Evolutionary conservation across 2,329 filamentous ascomycete genomes (phyloP), one percentile per base, ranked within the genome.

Genomic region (Exutisphaerella laricina): DNA sequence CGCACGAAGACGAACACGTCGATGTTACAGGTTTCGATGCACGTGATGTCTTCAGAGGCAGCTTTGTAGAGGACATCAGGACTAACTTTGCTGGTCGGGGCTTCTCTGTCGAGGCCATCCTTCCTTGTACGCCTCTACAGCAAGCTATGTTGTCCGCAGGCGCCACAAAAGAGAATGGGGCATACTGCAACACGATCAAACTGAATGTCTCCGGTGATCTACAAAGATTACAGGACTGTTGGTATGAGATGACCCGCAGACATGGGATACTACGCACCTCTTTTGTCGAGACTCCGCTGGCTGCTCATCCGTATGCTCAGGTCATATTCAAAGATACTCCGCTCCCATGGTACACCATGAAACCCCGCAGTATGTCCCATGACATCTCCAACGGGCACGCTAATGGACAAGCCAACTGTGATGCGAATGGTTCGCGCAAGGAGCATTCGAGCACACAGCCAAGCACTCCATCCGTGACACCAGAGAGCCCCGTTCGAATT

Each of bases 121-220:
- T 89, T 4, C 88, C 88, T 1, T 95, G 89, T 59, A 94, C 88
- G 1, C 85, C 88, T 1, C 68, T 96, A 0, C 89, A 96, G 61
- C 85, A 94, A 66, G 84, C 83, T 1, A 95, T 95, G 88, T 70
- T 95, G 0, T 82, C 80, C 2, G 76, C 78, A 6, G 66, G 66
- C 18, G 53, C 62, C 3, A 66, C 66, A 55, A 69, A 49, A 2
- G 64, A 64, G 1, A 61, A 67, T 8, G 65, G 66, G 1, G 71
- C 79, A 2, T 95, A 95, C 59, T 79, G 76, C 56, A 95, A 94
- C 59, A 77, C 77, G 35, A 78, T 86, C 43, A 63, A 82, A 0
- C 76, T 94, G 48, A 70, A 73, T 4, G 59, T 94, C 5, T 65
- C 64, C 4, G 69, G 72, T 1, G 63, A 79, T 23, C 45, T 76